Conservation (phyloP, 2,329 filamentous ascomycete genomes). For the Didymella pinodella region DNA sequence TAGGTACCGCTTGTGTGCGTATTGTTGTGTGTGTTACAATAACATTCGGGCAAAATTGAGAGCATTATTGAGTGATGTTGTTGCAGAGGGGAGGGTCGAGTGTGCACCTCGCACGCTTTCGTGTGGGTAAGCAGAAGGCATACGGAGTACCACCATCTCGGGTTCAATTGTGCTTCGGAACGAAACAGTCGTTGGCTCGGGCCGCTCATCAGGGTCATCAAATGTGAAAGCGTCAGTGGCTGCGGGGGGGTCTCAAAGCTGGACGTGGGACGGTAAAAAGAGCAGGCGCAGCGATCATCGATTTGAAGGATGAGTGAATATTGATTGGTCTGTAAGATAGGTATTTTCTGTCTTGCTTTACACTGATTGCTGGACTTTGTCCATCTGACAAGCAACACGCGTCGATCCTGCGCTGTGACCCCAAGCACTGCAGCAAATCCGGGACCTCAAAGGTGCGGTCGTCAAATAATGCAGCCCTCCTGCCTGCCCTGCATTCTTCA, state of each 20-base stretch:
- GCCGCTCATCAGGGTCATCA: neutral
- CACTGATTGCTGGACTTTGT: neutral
- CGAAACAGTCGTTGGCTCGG: neutral
- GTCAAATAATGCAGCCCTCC: conserved; percentile 5
- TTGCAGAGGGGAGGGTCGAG: neutral
- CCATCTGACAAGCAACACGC: neutral
- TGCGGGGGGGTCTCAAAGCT: neutral
- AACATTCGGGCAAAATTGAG: neutral
- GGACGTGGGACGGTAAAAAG: neutral
- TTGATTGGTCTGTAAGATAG: conserved; percentile 4
- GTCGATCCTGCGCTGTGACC: conserved; percentile 7
- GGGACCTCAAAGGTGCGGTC: neutral
- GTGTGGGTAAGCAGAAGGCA: neutral
- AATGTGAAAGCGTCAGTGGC: neutral
- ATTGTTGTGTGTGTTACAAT: conserved; percentile 3
- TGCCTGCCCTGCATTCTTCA: neutral
- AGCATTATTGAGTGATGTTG: neutral
- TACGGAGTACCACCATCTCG: neutral
- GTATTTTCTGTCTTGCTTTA: neutral
- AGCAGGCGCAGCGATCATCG: neutral
- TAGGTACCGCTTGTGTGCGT: conserved; percentile 14
- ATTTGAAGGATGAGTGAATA: neutral
- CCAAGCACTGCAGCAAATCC: neutral
- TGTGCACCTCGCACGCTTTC: neutral
- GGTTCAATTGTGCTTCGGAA: neutral